A percentile compares a stretch with the other conserved stretches of the same genome.
Conservation (phyloP, 2,329 filamentous ascomycete genomes). For the Penicillium crustosum region DNA sequence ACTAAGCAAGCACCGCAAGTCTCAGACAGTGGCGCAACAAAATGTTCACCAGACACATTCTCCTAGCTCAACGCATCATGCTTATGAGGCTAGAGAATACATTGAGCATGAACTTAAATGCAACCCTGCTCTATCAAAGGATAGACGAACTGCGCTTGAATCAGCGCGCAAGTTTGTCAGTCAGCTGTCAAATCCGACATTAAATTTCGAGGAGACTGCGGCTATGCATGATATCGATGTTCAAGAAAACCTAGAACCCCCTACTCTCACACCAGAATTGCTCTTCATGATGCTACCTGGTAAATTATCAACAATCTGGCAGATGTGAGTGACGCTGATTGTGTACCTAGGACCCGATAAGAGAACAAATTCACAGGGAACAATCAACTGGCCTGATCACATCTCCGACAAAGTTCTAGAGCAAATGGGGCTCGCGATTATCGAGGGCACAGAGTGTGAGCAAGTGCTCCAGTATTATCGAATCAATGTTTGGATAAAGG, state of each 20-base stretch:
- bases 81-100: constrained; percentile 24
- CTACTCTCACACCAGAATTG: constrained; percentile 22
- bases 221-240: constrained; percentile 11
- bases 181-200: constrained; percentile 22
- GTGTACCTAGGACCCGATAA: constrained; percentile 13
- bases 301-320: background rate
- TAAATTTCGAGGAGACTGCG: constrained; percentile 15
- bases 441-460: constrained; percentile 21
- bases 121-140: constrained; percentile 23
- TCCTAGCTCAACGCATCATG: constrained; percentile 21
- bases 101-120: constrained; percentile 27
- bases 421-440: constrained; percentile 26
- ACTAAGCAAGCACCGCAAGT: constrained; percentile 15
- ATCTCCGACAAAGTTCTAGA: constrained; percentile 23
- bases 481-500: constrained; percentile 24
- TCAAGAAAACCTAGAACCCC: constrained; percentile 13
- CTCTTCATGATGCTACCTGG: constrained; percentile 27
- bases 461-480: constrained; percentile 22
- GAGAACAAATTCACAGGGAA: constrained; percentile 23
- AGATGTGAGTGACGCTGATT: background rate
- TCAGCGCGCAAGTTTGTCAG: constrained; percentile 21
- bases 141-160: constrained; percentile 21
- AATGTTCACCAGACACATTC: constrained; percentile 14
- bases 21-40: constrained; percentile 8
- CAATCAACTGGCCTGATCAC: constrained; percentile 24